Evolutionary conservation across 768 basidiomycete genomes (phyloP), one percentile per base, ranked within the genome.

Genomic region (Hericium rajendrae): DNA sequence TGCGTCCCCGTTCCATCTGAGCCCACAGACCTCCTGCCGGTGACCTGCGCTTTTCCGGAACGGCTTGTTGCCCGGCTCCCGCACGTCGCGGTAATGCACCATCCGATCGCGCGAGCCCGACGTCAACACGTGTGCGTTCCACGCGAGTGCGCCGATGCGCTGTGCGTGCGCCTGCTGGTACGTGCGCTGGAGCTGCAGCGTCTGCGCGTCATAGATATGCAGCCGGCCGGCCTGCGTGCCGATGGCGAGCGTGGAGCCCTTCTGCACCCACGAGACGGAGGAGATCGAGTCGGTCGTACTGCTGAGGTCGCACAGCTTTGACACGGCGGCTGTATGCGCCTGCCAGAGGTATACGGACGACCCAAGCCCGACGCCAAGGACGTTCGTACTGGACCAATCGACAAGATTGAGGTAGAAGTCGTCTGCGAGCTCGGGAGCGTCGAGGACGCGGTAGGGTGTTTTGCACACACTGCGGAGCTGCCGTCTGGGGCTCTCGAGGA

Each of bases 401-500:
- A 98, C 94, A 11, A 98, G 79, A 67, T 98, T 98, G 60, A 99
- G 86, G 67, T 99, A 98, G 71, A 97, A 99, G 70, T 99, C 95
- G 68, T 98, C 95, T 28, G 93, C 92, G 12, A 99, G 82, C 56
- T 98, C 94, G 0, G 95, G 97, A 8, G 95, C 95, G 68, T 99
- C 95, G 38, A 98, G 80, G 1, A 97, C 95, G 57, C 97, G 84
- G 74, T 95, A 98, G 2, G 95, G 95, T 0, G 94, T 97, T 70
- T 95, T 94, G 74, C 87, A 87, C 1, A 97, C 88, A 57, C 77
- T 85, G 48, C 95, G 82, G 6, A 90, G 80, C 57, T 85, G 78
- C 52, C 90, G 83, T 28, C 90, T 78, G 0, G 94, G 93, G 55
- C 86, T 89, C 60, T 94, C 83, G 48, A 99, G 83, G 15, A 97